Conservation (phyloP, 352 stramenopile species). For the Phytophthora sojae region DNA sequence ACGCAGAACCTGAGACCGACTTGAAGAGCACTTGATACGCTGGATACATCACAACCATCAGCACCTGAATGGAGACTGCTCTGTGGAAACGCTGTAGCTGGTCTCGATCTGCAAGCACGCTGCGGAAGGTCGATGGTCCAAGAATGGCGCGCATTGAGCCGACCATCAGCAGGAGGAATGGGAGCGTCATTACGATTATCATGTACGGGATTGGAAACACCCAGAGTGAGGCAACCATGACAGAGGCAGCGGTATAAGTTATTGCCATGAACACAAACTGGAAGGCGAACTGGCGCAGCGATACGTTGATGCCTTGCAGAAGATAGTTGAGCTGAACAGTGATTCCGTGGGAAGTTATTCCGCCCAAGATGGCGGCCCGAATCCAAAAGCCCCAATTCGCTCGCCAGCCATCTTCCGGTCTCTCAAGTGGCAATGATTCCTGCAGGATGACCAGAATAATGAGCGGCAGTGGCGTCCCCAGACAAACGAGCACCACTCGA, state of each 20-base stretch:
- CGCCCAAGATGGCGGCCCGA: conserved; percentile 6
- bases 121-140: conserved; percentile 2
- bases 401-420: conserved; percentile 22
- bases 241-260: conserved; percentile 1
- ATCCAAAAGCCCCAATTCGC: conserved; percentile 37
- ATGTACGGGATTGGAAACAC: conserved; percentile 40
- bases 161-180: conserved; percentile 14
- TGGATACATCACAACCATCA: conserved; percentile 35
- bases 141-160: conserved; percentile 7
- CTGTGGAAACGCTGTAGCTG: conserved; percentile 14
- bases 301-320: conserved; percentile 8
- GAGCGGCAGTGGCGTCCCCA: conserved; percentile 26
- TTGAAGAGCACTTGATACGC: conserved; percentile 35
- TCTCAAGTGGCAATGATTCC: conserved; percentile 22
- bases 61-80: conserved; percentile 6
- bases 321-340: conserved; percentile 13
- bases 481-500: conserved; percentile 23
- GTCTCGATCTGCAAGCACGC: conserved; percentile 9
- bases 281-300: conserved; percentile 8
- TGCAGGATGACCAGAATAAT: conserved; percentile 22
- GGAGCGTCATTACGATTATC: conserved; percentile 9
- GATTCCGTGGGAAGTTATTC: conserved; percentile 2
- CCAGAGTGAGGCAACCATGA: conserved; percentile 10
- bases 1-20: conserved; percentile 4
- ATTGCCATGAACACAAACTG: conserved; percentile 6